Evolutionary conservation across 371 early-diverging fungal species (phyloP).

Genomic region (Mucor indicus): DNA sequence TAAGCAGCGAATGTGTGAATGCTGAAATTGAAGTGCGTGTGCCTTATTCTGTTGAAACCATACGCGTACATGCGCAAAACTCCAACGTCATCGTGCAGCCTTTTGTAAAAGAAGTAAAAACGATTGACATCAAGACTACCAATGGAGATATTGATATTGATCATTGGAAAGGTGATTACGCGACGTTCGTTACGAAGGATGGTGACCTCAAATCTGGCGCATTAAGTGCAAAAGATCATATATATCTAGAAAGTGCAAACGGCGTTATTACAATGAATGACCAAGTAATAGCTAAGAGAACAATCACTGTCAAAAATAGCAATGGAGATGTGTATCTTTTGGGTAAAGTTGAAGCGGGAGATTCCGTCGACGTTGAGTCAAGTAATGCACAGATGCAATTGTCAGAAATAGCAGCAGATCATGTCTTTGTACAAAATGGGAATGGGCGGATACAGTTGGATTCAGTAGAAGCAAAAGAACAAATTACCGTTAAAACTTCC

Average conservation of each 20-base stretch:
- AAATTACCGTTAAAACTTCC: slow-evolving; percentile 3
- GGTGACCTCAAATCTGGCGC: slow-evolving; percentile 1
- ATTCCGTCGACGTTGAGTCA: slow-evolving; percentile 2
- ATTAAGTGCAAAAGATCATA: background rate
- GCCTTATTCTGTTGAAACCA: slow-evolving; percentile 3
- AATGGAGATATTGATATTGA: slow-evolving; percentile 7
- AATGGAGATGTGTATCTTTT: slow-evolving; percentile 3
- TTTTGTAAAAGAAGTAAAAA: slow-evolving; percentile 3
- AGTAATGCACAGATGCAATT: slow-evolving; percentile 3
- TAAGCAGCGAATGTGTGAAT: slow-evolving; percentile 8
- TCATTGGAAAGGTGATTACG: slow-evolving; percentile 6
- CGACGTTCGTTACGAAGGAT: slow-evolving; percentile 2
- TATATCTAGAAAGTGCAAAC: slow-evolving; percentile 8
- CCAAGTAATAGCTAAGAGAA: slow-evolving; percentile 1
- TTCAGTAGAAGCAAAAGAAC: slow-evolving; percentile 2
- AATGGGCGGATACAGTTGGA: slow-evolving; percentile 2
- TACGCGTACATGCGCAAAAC: background rate
- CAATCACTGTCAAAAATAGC: background rate
- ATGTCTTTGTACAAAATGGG: background rate
- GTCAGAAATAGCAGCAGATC: background rate
- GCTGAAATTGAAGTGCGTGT: slow-evolving; percentile 11
- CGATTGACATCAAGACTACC: background rate
- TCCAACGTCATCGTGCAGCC: slow-evolving; percentile 11
- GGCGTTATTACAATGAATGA: background rate
- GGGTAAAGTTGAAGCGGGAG: slow-evolving; percentile 4